These are phyloP conservation scores for Beauveria pseudobassiana DNA, from an alignment of 2,329 filamentous ascomycete genomes.

Conservation along the genomic window DNA sequence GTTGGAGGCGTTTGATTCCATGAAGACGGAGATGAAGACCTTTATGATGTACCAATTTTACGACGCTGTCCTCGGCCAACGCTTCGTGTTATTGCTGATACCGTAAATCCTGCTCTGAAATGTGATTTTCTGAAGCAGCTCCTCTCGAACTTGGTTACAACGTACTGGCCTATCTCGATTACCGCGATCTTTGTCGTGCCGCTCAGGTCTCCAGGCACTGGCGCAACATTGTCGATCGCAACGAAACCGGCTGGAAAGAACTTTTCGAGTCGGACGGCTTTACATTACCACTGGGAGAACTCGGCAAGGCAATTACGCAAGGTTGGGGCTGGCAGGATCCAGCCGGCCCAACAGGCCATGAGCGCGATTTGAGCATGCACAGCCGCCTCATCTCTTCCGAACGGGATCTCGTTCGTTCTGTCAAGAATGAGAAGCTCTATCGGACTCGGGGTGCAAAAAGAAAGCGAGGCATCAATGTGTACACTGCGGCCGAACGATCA, in stretches of 20 bases:
- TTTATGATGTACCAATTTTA: constrained; percentile 97
- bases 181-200: constrained; percentile 78
- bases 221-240: constrained; percentile 82
- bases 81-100: constrained; percentile 78
- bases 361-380: constrained; percentile 67
- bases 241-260: constrained; percentile 94
- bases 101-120: constrained; percentile 89
- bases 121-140: constrained; percentile 85
- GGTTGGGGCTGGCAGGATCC: constrained; percentile 98
- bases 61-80: constrained; percentile 82
- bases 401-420: constrained; percentile 37
- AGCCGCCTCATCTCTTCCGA: constrained; percentile 46
- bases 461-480: constrained; percentile 43
- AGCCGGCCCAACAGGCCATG: constrained; percentile 63
- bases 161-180: constrained; percentile 78
- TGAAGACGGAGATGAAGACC: constrained; percentile 86
- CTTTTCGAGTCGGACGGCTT: constrained; percentile 82
- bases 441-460: constrained; percentile 47
- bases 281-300: constrained; percentile 67
- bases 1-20: constrained; percentile 81
- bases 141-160: constrained; percentile 78
- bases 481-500: constrained; percentile 39
- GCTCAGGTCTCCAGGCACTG: constrained; percentile 92
- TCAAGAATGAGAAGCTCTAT: constrained; percentile 34
- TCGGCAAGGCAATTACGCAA: constrained; percentile 77